These are phyloP conservation scores for Alectoria sarmentosa DNA, from an alignment of 495 filamentous ascomycete genomes.

Conservation along the genomic window DNA sequence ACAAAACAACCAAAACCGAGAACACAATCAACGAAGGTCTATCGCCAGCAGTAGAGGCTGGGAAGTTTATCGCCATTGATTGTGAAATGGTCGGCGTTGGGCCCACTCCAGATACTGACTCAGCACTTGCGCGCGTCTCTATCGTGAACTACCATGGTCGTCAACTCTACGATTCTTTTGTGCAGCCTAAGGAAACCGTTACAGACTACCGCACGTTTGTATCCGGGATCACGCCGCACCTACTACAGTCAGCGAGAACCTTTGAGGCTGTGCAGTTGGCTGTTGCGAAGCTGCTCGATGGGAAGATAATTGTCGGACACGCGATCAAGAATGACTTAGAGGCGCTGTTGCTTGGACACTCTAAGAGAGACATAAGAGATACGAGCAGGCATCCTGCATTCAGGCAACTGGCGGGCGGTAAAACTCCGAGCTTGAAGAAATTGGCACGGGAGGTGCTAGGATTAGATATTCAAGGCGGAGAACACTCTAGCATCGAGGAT, in stretches of 20 bases:
- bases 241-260: constrained; percentile 58
- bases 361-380: constrained; percentile 70
- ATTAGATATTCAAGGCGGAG: constrained; percentile 72
- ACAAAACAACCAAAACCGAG: not conserved
- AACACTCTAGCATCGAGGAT: constrained; percentile 77
- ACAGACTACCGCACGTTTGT: constrained; percentile 86
- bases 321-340: constrained; percentile 82
- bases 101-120: constrained; percentile 55
- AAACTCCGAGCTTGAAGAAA: constrained; percentile 67
- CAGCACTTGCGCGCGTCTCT: constrained; percentile 73
- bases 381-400: constrained; percentile 73
- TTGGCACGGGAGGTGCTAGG: constrained; percentile 73
- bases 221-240: constrained; percentile 64
- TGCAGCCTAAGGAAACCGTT: constrained; percentile 65
- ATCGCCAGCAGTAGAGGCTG: constrained; percentile 47
- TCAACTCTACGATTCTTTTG: constrained; percentile 87
- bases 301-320: constrained; percentile 77
- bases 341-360: constrained; percentile 67
- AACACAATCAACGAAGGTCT: constrained; percentile 44
- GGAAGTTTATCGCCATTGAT: constrained; percentile 88
- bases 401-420: constrained; percentile 64
- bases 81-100: constrained; percentile 98
- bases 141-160: constrained; percentile 88
- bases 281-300: constrained; percentile 64
- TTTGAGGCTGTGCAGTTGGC: constrained; percentile 70